A percentile compares a stretch with the other conserved stretches of the same genome.
phyloP scores from a whole-genome alignment of 139 green algal genomes.

The Chlamydomonas schloesseri region DNA sequence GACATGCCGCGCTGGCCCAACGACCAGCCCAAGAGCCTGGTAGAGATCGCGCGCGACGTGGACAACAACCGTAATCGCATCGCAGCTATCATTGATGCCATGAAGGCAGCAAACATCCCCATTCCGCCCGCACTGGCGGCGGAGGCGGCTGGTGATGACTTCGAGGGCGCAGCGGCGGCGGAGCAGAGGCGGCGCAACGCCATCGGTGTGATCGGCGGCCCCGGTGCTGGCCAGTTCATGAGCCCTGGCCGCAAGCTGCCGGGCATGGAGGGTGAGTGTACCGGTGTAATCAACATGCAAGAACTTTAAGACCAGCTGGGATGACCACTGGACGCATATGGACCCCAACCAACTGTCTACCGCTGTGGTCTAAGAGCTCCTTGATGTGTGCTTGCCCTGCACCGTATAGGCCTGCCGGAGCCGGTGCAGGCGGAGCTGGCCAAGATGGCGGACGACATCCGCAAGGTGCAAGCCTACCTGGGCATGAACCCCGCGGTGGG shows the following conservation, averaged over 20 bases:
- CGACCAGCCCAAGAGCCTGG: constrained; percentile 7
- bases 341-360: too few relatives aligned
- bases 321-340: too few relatives aligned
- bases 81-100: neutral
- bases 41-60: neutral
- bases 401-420: neutral
- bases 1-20: neutral
- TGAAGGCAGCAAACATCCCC: neutral
- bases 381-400: too few relatives aligned
- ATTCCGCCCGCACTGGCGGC: neutral
- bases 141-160: neutral
- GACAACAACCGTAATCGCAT: neutral
- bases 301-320: too few relatives aligned
- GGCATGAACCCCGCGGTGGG: neutral
- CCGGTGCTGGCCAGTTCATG: too few relatives aligned
- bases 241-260: too few relatives aligned
- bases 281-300: too few relatives aligned
- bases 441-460: constrained; percentile 19
- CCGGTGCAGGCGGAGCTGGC: constrained; percentile 1
- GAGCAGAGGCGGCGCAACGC: neutral
- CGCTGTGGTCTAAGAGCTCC: too few relatives aligned
- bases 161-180: too few relatives aligned
- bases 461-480: constrained; percentile 23
- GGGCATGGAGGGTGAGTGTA: too few relatives aligned
- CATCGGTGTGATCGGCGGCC: neutral